A percentile compares a stretch with the other conserved stretches of the same genome.
phyloP scores from a whole-genome alignment of 257 asterid genomes.

The Paulownia fortunei region DNA sequence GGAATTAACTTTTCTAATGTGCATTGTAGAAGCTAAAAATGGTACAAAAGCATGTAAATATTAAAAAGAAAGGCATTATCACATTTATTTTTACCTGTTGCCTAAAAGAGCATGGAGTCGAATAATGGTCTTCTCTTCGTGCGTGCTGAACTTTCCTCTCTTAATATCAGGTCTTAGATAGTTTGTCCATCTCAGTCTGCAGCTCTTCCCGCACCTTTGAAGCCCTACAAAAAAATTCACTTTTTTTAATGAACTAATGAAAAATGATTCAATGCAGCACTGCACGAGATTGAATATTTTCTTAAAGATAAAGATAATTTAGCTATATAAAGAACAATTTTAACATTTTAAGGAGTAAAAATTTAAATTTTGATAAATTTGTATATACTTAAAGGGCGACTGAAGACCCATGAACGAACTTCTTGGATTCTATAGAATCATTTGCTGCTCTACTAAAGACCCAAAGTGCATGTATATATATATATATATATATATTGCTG shows the following conservation, averaged over 20 bases:
- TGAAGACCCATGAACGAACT: too few species aligned
- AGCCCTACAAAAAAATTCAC: slow-evolving; percentile 38
- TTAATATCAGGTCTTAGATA: slow-evolving; percentile 59
- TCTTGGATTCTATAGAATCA: too few species aligned
- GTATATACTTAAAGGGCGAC: too few species aligned
- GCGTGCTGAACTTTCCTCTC: slow-evolving; percentile 59
- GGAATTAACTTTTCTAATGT: not conserved
- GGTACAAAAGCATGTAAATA: not conserved
- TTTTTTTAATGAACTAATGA: not conserved
- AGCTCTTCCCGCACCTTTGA: slow-evolving; percentile 64
- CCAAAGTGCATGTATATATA: not conserved
- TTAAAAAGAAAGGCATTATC: not conserved
- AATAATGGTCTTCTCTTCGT: slow-evolving; percentile 62
- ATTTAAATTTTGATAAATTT: too few species aligned
- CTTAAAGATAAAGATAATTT: too few species aligned
- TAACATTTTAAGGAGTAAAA: too few species aligned
- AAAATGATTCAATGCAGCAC: too few species aligned
- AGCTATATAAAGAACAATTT: too few species aligned
- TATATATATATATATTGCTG: not conserved
- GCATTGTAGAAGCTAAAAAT: not conserved
- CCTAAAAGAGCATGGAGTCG: slow-evolving; percentile 70
- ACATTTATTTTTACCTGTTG: slow-evolving; percentile 43
- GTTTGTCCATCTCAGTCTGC: slow-evolving; percentile 66
- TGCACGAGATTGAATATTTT: too few species aligned
- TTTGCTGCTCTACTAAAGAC: too few species aligned